Conservation (phyloP, 805 yeast species). For the Saturnispora serradocipensis region DNA sequence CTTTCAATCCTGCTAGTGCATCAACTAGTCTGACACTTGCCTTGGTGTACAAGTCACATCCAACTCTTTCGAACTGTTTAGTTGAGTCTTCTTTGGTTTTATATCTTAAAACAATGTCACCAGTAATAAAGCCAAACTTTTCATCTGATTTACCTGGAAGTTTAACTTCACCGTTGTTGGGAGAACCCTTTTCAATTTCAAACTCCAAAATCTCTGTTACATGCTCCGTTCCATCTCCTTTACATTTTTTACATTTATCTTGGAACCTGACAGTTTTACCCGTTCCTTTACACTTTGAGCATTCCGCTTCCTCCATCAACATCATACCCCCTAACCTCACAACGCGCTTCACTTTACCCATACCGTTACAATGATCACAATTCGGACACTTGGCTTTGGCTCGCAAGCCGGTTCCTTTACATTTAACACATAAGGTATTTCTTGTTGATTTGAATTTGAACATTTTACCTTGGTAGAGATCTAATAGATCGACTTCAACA, state of each 20-base stretch:
- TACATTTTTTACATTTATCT: constrained; percentile 72
- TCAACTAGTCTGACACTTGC: constrained; percentile 62
- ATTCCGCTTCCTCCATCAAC: constrained; percentile 50
- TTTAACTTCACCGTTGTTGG: constrained; percentile 49
- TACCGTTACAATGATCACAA: constrained; percentile 68
- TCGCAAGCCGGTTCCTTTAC: constrained; percentile 73
- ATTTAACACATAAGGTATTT: constrained; percentile 58
- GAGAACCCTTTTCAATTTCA: constrained; percentile 63
- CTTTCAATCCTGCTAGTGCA: constrained; percentile 72
- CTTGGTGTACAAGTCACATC: constrained; percentile 54
- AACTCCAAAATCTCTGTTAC: constrained; percentile 71
- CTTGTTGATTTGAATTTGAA: constrained; percentile 66
- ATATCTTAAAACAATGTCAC: constrained; percentile 65
- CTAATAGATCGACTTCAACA: constrained; percentile 59
- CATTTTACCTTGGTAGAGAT: constrained; percentile 71
- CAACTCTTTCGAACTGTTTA: constrained; percentile 34
- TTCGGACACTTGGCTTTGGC: constrained; percentile 41
- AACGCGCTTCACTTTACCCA: constrained; percentile 52
- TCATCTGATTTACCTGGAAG: constrained; percentile 71
- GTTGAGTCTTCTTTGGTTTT: constrained; percentile 36
- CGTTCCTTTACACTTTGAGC: constrained; percentile 61
- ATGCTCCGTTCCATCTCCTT: constrained; percentile 51
- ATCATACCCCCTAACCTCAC: constrained; percentile 68
- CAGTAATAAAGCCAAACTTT: constrained; percentile 60
- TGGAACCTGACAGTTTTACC: constrained; percentile 54